Evolutionary conservation across 2,329 filamentous ascomycete species (phyloP).

Genomic region (Neocatenulostroma microsporum): DNA sequence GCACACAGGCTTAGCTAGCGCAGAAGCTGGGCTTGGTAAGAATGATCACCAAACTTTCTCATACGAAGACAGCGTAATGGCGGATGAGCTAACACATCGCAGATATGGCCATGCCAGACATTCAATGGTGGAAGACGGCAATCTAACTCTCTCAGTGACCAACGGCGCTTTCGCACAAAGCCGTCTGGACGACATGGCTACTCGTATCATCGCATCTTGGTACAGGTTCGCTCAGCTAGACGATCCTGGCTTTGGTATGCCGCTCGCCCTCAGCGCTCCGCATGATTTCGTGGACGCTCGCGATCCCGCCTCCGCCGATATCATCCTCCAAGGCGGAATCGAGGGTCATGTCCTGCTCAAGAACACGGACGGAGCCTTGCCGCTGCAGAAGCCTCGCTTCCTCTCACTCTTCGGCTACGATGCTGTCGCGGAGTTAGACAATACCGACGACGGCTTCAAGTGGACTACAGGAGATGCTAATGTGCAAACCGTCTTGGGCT

Average conservation of each 20-base stretch:
- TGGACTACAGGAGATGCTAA: too few species aligned
- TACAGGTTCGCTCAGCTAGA: slow-evolving; percentile 14
- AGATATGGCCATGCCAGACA: slow-evolving; percentile 22
- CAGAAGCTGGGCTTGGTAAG: slow-evolving; percentile 19
- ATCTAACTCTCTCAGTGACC: slow-evolving; percentile 20
- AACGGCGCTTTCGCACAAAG: slow-evolving; percentile 22
- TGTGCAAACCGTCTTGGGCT: too few species aligned
- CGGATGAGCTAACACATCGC: too few species aligned
- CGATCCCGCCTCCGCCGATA: slow-evolving; percentile 41
- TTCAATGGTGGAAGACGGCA: slow-evolving; percentile 12
- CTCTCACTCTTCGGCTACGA: slow-evolving; percentile 39
- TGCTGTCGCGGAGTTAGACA: slow-evolving; percentile 17
- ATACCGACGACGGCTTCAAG: slow-evolving; percentile 20
- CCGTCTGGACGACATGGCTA: slow-evolving; percentile 25
- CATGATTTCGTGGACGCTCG: slow-evolving; percentile 48
- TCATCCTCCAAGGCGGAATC: slow-evolving; percentile 47
- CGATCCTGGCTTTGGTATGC: slow-evolving; percentile 36
- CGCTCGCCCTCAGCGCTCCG: slow-evolving; percentile 38
- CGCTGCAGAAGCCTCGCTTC: slow-evolving; percentile 41
- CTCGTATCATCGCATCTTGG: slow-evolving; percentile 20
- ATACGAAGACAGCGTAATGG: too few species aligned
- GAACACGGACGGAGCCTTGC: slow-evolving; percentile 48
- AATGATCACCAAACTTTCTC: slow-evolving; percentile 28
- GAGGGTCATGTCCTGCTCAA: slow-evolving; percentile 55
- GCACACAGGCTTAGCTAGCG: slow-evolving; percentile 16